Conservation (phyloP, 257 asterid species). For the Solanum appendiculatum region DNA sequence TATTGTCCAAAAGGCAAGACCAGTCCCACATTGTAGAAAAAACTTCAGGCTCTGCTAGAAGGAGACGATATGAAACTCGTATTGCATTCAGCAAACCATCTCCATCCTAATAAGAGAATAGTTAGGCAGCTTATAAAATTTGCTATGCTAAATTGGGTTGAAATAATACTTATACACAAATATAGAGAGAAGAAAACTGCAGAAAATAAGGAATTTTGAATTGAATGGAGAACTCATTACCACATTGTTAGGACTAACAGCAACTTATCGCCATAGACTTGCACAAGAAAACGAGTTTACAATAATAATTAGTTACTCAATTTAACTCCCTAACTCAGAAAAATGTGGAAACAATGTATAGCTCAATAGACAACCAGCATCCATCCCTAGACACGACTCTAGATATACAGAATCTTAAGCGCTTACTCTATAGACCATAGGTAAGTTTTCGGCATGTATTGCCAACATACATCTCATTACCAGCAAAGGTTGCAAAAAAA, state of each 20-base stretch:
- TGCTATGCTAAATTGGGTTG: neutral
- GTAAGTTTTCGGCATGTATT: neutral
- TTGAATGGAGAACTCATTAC: neutral
- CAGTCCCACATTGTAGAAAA: conserved; percentile 75
- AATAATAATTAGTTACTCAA: neutral
- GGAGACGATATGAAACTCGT: conserved; percentile 58
- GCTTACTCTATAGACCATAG: neutral
- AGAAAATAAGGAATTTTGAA: neutral
- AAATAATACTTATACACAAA: neutral
- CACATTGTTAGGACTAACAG: neutral
- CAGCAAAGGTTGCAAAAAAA: neutral
- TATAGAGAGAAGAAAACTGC: neutral
- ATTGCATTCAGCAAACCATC: conserved; percentile 41
- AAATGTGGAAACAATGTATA: neutral
- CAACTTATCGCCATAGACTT: neutral
- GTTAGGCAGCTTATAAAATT: conserved; percentile 1
- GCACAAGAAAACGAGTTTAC: neutral
- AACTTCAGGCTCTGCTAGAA: conserved; percentile 50
- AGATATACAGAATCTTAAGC: neutral
- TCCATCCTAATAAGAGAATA: conserved; percentile 33
- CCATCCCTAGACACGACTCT: neutral
- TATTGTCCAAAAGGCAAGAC: conserved; percentile 62
- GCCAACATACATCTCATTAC: neutral
- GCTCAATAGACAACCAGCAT: neutral
- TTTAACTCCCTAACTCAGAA: neutral